Conservation (phyloP, 2,329 filamentous ascomycete genomes). For the Fusarium concolor region DNA sequence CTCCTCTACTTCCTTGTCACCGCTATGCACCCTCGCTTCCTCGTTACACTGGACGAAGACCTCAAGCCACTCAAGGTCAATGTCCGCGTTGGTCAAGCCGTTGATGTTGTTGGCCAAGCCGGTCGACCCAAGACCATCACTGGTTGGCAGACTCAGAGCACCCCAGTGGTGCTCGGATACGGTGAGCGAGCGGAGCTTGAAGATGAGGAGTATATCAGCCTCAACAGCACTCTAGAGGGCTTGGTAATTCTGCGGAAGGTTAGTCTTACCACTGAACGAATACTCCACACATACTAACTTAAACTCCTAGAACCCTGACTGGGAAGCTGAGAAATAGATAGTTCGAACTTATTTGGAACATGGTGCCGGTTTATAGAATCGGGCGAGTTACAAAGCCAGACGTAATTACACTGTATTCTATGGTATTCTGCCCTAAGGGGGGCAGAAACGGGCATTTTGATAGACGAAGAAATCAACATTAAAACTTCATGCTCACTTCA, state of each 20-base stretch:
- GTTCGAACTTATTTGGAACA: constrained; percentile 33
- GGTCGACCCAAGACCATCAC: constrained; percentile 99
- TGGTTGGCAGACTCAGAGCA: constrained; percentile 99
- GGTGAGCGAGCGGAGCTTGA: constrained; percentile 97
- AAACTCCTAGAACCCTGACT: constrained; percentile 53
- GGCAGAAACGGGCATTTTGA: constrained; percentile 38
- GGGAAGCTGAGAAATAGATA: constrained; percentile 54
- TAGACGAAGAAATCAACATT: constrained; percentile 45
- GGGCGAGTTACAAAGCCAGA: constrained; percentile 38
- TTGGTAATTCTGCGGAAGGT: constrained; percentile 98
- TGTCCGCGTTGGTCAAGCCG: constrained; percentile 95
- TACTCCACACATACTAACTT: constrained; percentile 25
- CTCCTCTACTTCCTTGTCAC: constrained; percentile 97
- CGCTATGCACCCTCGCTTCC: constrained; percentile 95
- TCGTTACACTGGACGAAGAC: constrained; percentile 95
- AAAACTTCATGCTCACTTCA: constrained; percentile 32
- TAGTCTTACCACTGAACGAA: constrained; percentile 49
- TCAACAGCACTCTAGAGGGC: constrained; percentile 92
- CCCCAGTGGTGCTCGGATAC: constrained; percentile 93
- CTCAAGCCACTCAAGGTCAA: constrained; percentile 95
- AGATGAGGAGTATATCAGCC: constrained; percentile 94
- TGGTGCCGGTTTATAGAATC: constrained; percentile 31
- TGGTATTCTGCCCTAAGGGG: constrained; percentile 48
- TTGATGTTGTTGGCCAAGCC: constrained; percentile 97
- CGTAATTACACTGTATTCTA: constrained; percentile 50